Percentiles rank a stretch among this genome's conserved stretches.
phyloP scores from a whole-genome alignment of 139 green algal genomes.

The Chlorella ohadii region DNA sequence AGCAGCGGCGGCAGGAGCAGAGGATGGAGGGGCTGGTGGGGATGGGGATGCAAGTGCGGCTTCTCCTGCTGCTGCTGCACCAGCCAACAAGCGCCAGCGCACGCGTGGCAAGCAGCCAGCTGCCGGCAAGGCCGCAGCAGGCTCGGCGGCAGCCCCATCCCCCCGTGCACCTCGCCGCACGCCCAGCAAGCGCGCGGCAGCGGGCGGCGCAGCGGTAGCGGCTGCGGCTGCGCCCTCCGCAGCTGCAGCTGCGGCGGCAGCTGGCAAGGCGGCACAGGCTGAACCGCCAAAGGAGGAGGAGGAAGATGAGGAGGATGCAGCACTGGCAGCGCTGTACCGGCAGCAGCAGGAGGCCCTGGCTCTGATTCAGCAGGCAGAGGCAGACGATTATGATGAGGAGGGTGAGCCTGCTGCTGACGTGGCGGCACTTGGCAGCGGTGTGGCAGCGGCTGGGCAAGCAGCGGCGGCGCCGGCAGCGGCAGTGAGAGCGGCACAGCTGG shows the following conservation, averaged over 20 bases:
- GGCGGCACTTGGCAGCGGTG: no score
- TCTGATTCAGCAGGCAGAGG: constrained; percentile 1
- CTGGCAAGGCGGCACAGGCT: not conserved
- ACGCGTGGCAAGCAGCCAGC: not conserved
- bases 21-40: no score
- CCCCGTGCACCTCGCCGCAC: not conserved
- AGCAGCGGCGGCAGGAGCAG: not conserved
- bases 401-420: no score
- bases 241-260: not conserved
- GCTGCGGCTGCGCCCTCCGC: not conserved
- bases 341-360: constrained; percentile 9
- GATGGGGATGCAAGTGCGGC: not conserved
- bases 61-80: not conserved
- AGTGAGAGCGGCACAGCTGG: no score
- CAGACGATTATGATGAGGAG: not conserved
- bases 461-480: no score
- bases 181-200: not conserved
- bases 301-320: not conserved
- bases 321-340: not conserved
- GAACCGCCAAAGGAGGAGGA: not conserved
- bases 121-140: no score
- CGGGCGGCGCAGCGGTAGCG: not conserved
- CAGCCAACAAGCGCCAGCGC: not conserved
- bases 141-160: no score
- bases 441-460: no score